phyloP scores from a whole-genome alignment of 2,329 filamentous ascomycete species.

The Colletotrichum falcatum region DNA sequence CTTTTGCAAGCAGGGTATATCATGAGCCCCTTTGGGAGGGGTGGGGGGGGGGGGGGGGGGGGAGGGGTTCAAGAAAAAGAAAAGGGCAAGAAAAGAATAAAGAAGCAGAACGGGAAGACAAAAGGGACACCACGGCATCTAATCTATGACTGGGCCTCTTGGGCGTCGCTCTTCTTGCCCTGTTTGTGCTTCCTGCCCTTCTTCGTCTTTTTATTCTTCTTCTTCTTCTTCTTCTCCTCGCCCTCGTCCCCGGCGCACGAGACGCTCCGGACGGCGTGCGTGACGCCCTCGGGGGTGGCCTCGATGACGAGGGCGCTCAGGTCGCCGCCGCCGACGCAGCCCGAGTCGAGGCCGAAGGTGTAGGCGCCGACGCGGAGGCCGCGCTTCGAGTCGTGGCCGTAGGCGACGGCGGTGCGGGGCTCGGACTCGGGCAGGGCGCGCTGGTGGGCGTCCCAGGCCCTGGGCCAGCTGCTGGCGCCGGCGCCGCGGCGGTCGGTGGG shows the following conservation, averaged over 20 bases:
- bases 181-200: conserved; percentile 39
- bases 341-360: conserved; percentile 87
- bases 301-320: conserved; percentile 84
- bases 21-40: neutral
- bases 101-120: too few relatives aligned
- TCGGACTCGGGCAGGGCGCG: conserved; percentile 46
- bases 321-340: conserved; percentile 80
- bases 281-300: conserved; percentile 52
- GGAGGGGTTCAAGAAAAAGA: too few relatives aligned
- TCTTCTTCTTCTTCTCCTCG: conserved; percentile 23
- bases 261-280: conserved; percentile 56
- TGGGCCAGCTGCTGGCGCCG: conserved; percentile 74
- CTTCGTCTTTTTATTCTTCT: conserved; percentile 22
- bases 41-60: too few relatives aligned
- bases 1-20: too few relatives aligned
- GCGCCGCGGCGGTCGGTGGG: conserved; percentile 62
- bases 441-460: conserved; percentile 69
- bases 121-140: neutral
- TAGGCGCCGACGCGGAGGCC: conserved; percentile 74
- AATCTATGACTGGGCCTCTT: neutral
- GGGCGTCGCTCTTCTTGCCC: neutral
- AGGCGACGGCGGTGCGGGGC: conserved; percentile 76
- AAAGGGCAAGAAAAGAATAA: too few relatives aligned
- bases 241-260: conserved; percentile 48
- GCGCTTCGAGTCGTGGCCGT: conserved; percentile 84